These are phyloP conservation scores for Xerocomellus dryophilus DNA, from an alignment of 768 basidiomycete genomes.

Conservation along the genomic window DNA sequence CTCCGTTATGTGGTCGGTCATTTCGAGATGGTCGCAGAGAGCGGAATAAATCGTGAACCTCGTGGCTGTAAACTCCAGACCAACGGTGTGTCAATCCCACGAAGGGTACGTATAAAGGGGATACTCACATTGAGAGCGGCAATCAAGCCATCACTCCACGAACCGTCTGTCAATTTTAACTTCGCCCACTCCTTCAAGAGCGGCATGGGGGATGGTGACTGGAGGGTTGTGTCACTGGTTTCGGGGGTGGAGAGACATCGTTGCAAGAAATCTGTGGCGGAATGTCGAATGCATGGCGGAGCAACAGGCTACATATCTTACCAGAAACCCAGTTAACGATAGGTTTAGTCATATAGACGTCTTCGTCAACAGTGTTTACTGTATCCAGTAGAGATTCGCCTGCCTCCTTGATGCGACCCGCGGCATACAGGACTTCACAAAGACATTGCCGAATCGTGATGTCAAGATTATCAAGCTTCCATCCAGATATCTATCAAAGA, in stretches of 20 bases:
- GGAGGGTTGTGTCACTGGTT: not conserved
- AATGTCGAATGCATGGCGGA: not conserved
- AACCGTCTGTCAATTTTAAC: not conserved
- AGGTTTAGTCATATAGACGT: not conserved
- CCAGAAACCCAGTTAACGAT: not conserved
- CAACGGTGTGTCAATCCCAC: not conserved
- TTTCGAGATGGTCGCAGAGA: too few species aligned
- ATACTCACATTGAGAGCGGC: not conserved
- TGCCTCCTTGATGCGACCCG: not conserved
- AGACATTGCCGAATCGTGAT: too few species aligned
- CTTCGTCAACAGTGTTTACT: not conserved
- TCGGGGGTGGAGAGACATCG: not conserved
- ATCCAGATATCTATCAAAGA: too few species aligned
- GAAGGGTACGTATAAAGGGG: not conserved
- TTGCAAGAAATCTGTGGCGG: not conserved
- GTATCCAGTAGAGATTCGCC: not conserved
- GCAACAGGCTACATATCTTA: not conserved
- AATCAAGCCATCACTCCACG: not conserved
- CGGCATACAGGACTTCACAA: too few species aligned
- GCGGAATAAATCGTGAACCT: not conserved
- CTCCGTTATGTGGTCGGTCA: too few species aligned
- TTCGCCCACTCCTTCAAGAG: not conserved
- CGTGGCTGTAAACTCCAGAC: not conserved
- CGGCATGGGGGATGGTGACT: not conserved
- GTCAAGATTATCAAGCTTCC: too few species aligned